phyloP scores from a whole-genome alignment of 2,329 filamentous ascomycete species.

The Verticillium longisporum region DNA sequence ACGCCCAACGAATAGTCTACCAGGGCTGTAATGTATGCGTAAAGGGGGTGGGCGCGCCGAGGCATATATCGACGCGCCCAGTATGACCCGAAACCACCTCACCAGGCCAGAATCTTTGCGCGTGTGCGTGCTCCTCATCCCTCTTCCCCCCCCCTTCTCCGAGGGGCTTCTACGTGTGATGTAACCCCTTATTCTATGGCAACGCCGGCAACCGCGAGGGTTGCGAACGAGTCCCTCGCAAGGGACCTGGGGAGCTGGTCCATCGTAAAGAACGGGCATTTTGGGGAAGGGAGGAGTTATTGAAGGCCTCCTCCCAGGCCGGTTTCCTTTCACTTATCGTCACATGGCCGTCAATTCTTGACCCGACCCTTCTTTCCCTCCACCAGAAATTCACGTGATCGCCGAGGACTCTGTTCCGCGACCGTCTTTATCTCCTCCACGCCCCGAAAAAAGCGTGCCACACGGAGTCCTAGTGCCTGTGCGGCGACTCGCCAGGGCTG shows the following conservation, averaged over 20 bases:
- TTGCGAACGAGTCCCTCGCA: neutral
- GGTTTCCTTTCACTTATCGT: neutral
- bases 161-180: neutral
- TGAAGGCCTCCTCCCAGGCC: neutral
- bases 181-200: neutral
- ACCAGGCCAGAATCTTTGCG: too few relatives aligned
- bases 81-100: neutral
- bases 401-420: too few relatives aligned
- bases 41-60: neutral
- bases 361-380: neutral
- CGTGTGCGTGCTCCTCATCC: too few relatives aligned
- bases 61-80: neutral
- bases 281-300: neutral
- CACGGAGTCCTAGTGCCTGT: slow-evolving; percentile 20
- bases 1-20: neutral
- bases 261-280: too few relatives aligned
- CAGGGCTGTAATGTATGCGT: neutral
- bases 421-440: neutral
- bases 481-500: slow-evolving; percentile 20
- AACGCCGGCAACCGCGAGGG: neutral
- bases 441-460: neutral
- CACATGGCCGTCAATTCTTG: neutral
- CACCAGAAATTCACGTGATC: too few relatives aligned
- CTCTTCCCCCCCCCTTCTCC: neutral
- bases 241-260: too few relatives aligned